Percentiles rank a stretch among this genome's conserved stretches.
phyloP scores from a whole-genome alignment of 768 basidiomycete genomes.

The Macrocybe gigantea region DNA sequence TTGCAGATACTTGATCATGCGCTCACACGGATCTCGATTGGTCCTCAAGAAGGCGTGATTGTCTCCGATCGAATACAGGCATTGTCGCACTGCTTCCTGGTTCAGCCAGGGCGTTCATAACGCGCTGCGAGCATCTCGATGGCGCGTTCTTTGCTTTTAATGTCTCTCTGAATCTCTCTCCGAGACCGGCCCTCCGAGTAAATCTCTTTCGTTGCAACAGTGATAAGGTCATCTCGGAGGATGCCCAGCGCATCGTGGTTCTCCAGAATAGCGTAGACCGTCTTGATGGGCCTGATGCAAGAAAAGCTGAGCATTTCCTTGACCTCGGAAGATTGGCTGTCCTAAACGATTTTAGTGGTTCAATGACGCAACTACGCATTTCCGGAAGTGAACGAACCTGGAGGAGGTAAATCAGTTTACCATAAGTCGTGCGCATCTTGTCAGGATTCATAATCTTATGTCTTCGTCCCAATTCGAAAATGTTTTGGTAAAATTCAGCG shows the following conservation, averaged over 20 bases:
- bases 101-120: constrained; percentile 55
- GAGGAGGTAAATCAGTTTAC: constrained; percentile 78
- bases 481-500: constrained; percentile 69
- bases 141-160: constrained; percentile 79
- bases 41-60: constrained; percentile 84
- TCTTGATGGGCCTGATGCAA: constrained; percentile 72
- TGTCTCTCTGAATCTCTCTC: constrained; percentile 79
- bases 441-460: constrained; percentile 93
- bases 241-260: constrained; percentile 58
- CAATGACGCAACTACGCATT: not conserved
- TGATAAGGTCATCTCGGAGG: constrained; percentile 71
- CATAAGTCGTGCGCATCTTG: constrained; percentile 87
- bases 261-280: constrained; percentile 65
- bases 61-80: constrained; percentile 84
- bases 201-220: constrained; percentile 78
- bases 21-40: constrained; percentile 85
- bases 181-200: constrained; percentile 65
- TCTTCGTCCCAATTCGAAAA: constrained; percentile 79
- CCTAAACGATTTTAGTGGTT: constrained; percentile 34
- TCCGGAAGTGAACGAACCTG: constrained; percentile 42
- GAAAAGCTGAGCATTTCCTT: constrained; percentile 75
- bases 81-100: constrained; percentile 68
- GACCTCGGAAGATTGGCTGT: constrained; percentile 81
- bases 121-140: constrained; percentile 68
- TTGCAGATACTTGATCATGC: constrained; percentile 74